phyloP scores from a whole-genome alignment of 2,329 filamentous ascomycete species.

The Trichothecium roseum region DNA sequence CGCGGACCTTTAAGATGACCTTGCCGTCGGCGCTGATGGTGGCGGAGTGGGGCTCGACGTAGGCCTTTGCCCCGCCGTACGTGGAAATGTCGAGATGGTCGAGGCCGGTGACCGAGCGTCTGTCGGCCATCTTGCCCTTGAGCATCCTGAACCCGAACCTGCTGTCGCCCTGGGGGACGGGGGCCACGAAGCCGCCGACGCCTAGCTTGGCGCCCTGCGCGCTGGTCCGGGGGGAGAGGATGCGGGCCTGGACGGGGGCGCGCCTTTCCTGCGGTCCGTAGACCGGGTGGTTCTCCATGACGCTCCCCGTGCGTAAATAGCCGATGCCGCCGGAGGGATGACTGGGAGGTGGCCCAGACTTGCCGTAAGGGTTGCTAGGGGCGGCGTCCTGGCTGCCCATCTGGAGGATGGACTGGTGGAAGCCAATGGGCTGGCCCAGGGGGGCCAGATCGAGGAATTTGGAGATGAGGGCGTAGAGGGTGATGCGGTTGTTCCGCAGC shows the following conservation, averaged over 20 bases:
- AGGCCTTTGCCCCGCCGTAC: conserved; percentile 44
- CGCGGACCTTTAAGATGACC: conserved; percentile 32
- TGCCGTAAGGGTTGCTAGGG: conserved; percentile 32
- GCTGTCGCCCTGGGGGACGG: conserved; percentile 30
- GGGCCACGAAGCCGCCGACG: conserved; percentile 42
- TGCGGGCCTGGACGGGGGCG: conserved; percentile 37
- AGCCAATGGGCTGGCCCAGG: conserved; percentile 23
- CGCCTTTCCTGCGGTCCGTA: conserved; percentile 47
- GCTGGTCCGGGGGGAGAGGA: conserved; percentile 34
- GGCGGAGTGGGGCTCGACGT: conserved; percentile 33
- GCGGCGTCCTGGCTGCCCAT: conserved; percentile 13
- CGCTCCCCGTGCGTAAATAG: conserved; percentile 46
- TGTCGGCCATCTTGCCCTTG: conserved; percentile 7
- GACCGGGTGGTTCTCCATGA: conserved; percentile 48
- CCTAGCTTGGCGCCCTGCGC: conserved; percentile 32
- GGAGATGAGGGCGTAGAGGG: conserved; percentile 44
- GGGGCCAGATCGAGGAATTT: conserved; percentile 54
- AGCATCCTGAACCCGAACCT: conserved; percentile 21
- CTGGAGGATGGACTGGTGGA: conserved; percentile 8
- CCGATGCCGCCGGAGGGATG: conserved; percentile 54
- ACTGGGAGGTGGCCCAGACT: conserved; percentile 45
- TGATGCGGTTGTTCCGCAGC: conserved; percentile 39
- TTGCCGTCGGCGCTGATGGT: conserved; percentile 39
- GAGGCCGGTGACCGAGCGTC: conserved; percentile 18
- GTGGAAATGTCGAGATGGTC: conserved; percentile 33